Conservation (phyloP, 192 early-diverging fungal genomes). For the Chytriomyces sp. region DNA sequence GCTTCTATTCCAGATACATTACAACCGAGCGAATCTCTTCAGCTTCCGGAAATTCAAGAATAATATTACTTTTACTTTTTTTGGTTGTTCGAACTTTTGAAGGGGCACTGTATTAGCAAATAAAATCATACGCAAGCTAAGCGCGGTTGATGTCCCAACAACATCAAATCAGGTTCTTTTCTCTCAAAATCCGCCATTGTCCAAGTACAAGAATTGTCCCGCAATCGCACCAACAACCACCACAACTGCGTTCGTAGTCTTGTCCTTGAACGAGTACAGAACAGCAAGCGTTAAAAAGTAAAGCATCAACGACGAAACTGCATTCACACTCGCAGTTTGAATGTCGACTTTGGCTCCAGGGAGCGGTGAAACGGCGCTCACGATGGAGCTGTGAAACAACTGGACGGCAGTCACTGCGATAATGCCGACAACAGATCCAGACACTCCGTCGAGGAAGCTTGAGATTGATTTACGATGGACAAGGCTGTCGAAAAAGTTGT, state of each 20-base stretch:
- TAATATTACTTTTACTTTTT: too few relatives aligned
- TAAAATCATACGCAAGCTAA: too few relatives aligned
- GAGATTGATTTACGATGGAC: constrained; percentile 30
- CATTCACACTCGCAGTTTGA: constrained; percentile 25
- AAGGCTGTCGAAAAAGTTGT: constrained; percentile 42
- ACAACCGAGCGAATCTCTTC: too few relatives aligned
- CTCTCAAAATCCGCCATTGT: too few relatives aligned
- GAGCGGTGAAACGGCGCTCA: constrained; percentile 1
- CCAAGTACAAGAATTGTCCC: constrained; percentile 41
- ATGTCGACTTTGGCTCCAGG: constrained; percentile 15
- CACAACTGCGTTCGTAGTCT: constrained; percentile 22
- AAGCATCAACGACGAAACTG: constrained; percentile 20
- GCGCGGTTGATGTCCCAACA: too few relatives aligned
- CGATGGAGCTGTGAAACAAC: constrained; percentile 19
- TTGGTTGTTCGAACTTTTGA: too few relatives aligned
- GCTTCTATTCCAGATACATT: too few relatives aligned
- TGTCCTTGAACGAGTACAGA: constrained; percentile 46
- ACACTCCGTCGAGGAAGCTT: constrained; percentile 43
- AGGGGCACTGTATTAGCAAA: too few relatives aligned
- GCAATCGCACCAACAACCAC: constrained; percentile 41
- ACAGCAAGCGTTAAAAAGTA: constrained; percentile 37
- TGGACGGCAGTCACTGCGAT: constrained; percentile 47
- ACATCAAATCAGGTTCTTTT: too few relatives aligned
- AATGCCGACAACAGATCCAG: constrained; percentile 43
- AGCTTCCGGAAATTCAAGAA: too few relatives aligned